Evolutionary conservation across 2,329 filamentous ascomycete species (phyloP).

Genomic region (Colletotrichum higginsianum): DNA sequence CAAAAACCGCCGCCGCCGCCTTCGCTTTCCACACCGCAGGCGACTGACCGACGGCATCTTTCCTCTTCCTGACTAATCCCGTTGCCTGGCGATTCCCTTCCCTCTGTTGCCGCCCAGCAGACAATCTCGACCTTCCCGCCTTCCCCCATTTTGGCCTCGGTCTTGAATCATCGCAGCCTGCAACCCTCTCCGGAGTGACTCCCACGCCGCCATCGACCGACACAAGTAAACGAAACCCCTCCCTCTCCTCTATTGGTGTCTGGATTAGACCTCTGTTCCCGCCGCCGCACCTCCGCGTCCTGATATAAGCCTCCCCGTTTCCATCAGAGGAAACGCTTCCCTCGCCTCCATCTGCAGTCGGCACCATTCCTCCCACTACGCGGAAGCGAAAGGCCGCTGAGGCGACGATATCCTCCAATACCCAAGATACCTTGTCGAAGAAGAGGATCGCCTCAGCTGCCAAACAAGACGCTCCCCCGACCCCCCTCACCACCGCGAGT

Average conservation of each 20-base stretch:
- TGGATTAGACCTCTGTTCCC: not conserved
- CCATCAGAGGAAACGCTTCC: conserved; percentile 36
- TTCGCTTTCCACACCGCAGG: conserved; percentile 20
- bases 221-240: not conserved
- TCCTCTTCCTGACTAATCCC: conserved; percentile 27
- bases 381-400: conserved; percentile 77
- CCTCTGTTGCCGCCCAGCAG: not conserved
- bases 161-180: conserved; percentile 29
- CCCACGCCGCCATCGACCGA: conserved; percentile 4
- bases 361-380: conserved; percentile 72
- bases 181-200: conserved; percentile 14
- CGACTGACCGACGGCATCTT: conserved; percentile 12
- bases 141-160: conserved; percentile 23
- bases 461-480: conserved; percentile 62
- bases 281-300: not conserved
- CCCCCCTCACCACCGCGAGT: conserved; percentile 68
- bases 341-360: conserved; percentile 47
- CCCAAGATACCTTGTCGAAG: conserved; percentile 59
- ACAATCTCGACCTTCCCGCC: conserved; percentile 1
- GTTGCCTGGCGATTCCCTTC: conserved; percentile 1
- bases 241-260: not conserved
- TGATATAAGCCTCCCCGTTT: conserved; percentile 11
- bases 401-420: conserved; percentile 69
- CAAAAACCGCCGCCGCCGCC: conserved; percentile 7
- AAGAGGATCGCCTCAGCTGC: conserved; percentile 72